Evolutionary conservation across 148 eudicot genomes (phyloP).

Genomic region (Cornus florida): DNA sequence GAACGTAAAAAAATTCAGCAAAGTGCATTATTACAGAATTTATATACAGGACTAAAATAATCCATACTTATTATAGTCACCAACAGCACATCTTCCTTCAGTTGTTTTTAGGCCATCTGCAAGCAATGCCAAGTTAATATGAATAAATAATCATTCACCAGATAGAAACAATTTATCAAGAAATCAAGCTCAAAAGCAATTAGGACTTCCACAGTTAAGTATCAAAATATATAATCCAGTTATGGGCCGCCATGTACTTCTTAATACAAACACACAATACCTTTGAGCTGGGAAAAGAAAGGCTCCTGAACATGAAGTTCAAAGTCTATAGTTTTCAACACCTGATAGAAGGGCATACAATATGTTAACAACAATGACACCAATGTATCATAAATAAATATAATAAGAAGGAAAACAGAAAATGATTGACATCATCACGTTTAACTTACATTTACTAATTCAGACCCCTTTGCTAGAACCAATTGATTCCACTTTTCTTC

Average conservation of each 20-base stretch:
- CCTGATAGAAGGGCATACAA: slow-evolving; percentile 26
- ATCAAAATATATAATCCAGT: too few relatives aligned
- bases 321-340: slow-evolving; percentile 54
- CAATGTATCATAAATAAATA: background rate
- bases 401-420: background rate
- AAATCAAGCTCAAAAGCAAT: too few relatives aligned
- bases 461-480: slow-evolving; percentile 53
- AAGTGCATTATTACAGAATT: too few relatives aligned
- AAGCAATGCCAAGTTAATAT: slow-evolving; percentile 12
- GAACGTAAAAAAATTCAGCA: background rate
- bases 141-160: too few relatives aligned
- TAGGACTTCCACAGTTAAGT: too few relatives aligned
- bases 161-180: too few relatives aligned
- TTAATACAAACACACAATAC: slow-evolving; percentile 27
- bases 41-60: background rate
- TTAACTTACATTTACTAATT: slow-evolving; percentile 50
- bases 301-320: slow-evolving; percentile 92
- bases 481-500: slow-evolving; percentile 50
- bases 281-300: slow-evolving; percentile 75
- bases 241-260: background rate
- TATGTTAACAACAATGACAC: background rate
- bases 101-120: slow-evolving; percentile 74
- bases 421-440: background rate
- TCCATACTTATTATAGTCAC: slow-evolving; percentile 69
- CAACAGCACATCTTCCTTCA: slow-evolving; percentile 93